Percentiles rank a stretch among this genome's conserved stretches.
These are phyloP conservation scores for Ophiostoma sp. DNA, from an alignment of 2,329 filamentous ascomycete genomes.

Conservation along the genomic window DNA sequence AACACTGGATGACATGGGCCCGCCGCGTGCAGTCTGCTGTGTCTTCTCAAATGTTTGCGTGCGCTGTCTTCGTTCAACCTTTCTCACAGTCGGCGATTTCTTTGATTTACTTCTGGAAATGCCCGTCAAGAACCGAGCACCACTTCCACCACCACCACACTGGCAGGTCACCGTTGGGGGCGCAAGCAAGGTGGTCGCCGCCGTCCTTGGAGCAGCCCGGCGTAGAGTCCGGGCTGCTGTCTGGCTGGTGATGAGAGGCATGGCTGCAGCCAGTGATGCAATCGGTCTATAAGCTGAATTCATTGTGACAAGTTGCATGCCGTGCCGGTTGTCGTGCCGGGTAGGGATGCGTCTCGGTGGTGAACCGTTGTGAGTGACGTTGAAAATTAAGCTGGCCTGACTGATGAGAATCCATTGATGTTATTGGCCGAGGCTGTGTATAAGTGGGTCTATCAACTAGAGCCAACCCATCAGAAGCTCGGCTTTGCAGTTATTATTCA, in stretches of 20 bases:
- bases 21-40: background rate
- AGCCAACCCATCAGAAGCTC: background rate
- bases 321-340: background rate
- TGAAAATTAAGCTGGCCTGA: constrained; percentile 10
- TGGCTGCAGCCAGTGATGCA: background rate
- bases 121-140: background rate
- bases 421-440: background rate
- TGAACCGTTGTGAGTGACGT: background rate
- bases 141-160: background rate
- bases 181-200: background rate
- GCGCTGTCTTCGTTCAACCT: background rate
- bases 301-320: background rate
- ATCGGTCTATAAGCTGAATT: background rate
- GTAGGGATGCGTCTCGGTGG: background rate
- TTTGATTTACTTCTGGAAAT: background rate
- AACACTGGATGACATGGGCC: background rate
- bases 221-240: background rate
- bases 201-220: background rate
- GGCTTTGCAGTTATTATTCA: background rate
- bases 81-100: background rate
- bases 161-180: background rate
- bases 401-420: background rate
- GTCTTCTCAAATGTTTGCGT: background rate
- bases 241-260: background rate
- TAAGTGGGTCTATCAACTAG: background rate